phyloP scores from a whole-genome alignment of 2,329 filamentous ascomycete species.

The Alternaria tenuissima region DNA sequence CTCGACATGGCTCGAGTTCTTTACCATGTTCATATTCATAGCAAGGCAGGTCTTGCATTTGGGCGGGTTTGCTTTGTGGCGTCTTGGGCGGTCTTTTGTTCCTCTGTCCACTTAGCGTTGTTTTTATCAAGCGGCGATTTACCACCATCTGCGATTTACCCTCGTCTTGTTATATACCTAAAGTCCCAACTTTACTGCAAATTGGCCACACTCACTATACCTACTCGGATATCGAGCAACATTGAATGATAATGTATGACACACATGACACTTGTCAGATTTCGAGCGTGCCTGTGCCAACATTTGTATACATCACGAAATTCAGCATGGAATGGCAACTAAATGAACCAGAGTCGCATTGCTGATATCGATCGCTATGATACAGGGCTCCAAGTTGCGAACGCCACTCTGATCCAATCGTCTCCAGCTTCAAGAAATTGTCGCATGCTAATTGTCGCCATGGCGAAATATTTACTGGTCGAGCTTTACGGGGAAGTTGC shows the following conservation, averaged over 20 bases:
- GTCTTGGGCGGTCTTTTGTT: conserved; percentile 4
- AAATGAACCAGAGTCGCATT: conserved; percentile 39
- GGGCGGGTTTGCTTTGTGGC: not conserved
- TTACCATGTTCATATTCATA: conserved; percentile 12
- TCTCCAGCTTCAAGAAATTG: conserved; percentile 27
- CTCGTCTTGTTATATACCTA: not conserved
- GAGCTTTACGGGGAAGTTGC: conserved; percentile 49
- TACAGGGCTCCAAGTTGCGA: conserved; percentile 36
- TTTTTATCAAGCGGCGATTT: not conserved
- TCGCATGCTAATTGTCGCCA: conserved; percentile 20
- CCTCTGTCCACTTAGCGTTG: conserved; percentile 7
- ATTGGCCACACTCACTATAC: conserved; percentile 13
- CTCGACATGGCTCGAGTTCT: not conserved
- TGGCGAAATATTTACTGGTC: conserved; percentile 43
- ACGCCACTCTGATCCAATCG: conserved; percentile 34
- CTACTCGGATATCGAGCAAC: conserved; percentile 9
- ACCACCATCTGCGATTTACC: conserved; percentile 2
- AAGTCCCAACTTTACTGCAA: conserved; percentile 7
- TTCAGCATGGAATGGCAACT: not conserved
- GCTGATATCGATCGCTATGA: conserved; percentile 39
- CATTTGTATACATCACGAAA: conserved; percentile 6
- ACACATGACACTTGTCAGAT: not conserved
- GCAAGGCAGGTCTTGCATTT: conserved; percentile 9
- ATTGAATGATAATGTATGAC: conserved; percentile 19
- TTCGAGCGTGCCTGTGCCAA: not conserved